Evolutionary conservation across 2,329 filamentous ascomycete genomes (phyloP), one percentile per base, ranked within the genome.

Genomic region (Amauroascus verrucosus): DNA sequence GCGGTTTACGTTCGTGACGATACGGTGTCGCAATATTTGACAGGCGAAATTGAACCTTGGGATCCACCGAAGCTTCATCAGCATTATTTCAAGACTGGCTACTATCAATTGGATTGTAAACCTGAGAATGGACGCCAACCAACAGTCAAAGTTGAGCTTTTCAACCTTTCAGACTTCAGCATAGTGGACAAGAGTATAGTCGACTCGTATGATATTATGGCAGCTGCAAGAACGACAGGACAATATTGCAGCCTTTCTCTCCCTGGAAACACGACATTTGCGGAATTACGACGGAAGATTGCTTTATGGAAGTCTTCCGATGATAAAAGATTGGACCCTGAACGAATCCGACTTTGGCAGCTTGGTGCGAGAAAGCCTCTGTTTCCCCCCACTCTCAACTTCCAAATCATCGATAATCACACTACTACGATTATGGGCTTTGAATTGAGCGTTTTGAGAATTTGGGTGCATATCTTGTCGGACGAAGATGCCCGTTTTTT

Each of bases 1-100:
- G 76, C 68, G 13, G 71, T 80, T 65, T 82, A 82, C 59, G 68
- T 81, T 18, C 77, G 77, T 44, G 70, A 72, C 30, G 76, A 78
- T 58, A 62, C 75, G 33, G 63, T 72, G 1, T 56, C 63, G 1
- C 66, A 73, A 2, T 69, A 70, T 37, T 60, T 74, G 13, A 65
- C 71, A 18, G 71, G 71, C 5, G 64, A 66, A 8, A 64, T 72
- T 57, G 73, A 72, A 40, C 72, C 71, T 54, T 80, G 77, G 75
- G 62, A 74, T 11, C 67, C 73, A 4, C 66, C 75, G 0, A 60
- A 68, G 2, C 68, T 70, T 32, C 51, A 71, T 40, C 66, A 67
- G 47, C 60, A 66, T 58, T 77, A 70, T 53, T 69, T 72, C 30
- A 63, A 69, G 33, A 64, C 58, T 2, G 65, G 67, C 1, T 54